Conservation (phyloP, 1,284 basidiomycete species). For the Amylostereum areolatum region DNA sequence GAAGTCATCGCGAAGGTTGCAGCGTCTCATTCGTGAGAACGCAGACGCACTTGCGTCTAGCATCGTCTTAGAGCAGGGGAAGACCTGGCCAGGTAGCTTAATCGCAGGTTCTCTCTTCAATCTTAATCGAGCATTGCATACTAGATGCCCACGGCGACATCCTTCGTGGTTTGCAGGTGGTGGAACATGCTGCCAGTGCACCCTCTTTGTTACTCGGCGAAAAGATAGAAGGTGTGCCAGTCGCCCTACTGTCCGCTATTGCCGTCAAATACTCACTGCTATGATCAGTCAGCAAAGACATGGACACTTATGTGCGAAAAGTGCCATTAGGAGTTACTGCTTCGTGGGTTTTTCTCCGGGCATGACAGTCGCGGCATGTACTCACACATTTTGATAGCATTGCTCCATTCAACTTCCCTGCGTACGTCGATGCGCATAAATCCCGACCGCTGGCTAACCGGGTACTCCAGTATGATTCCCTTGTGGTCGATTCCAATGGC, state of each 20-base stretch:
- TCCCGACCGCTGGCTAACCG: background rate
- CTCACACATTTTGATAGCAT: slow-evolving; percentile 46
- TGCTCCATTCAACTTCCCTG: slow-evolving; percentile 91
- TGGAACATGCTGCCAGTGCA: slow-evolving; percentile 82
- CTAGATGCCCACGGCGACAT: slow-evolving; percentile 92
- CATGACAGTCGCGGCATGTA: background rate
- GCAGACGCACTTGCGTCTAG: slow-evolving; percentile 70
- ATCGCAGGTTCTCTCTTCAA: background rate
- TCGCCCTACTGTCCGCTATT: background rate
- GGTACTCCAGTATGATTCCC: slow-evolving; percentile 79
- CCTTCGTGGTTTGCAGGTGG: slow-evolving; percentile 90
- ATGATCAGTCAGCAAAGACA: slow-evolving; percentile 80
- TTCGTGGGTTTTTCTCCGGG: slow-evolving; percentile 35
- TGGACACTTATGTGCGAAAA: slow-evolving; percentile 89
- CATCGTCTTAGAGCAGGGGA: slow-evolving; percentile 88
- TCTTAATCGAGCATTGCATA: background rate
- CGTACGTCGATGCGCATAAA: slow-evolving; percentile 39
- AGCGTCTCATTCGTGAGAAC: slow-evolving; percentile 74
- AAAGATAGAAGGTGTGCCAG: slow-evolving; percentile 74
- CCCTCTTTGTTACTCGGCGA: slow-evolving; percentile 85
- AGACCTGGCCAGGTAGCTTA: slow-evolving; percentile 69
- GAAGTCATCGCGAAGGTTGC: slow-evolving; percentile 45
- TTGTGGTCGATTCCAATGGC: slow-evolving; percentile 93
- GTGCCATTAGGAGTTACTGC: slow-evolving; percentile 78
- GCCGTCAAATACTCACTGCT: slow-evolving; percentile 5